Percentiles rank a stretch among this genome's conserved stretches.
phyloP scores from a whole-genome alignment of 73 alveolate species.

The Stentor roeselii region DNA sequence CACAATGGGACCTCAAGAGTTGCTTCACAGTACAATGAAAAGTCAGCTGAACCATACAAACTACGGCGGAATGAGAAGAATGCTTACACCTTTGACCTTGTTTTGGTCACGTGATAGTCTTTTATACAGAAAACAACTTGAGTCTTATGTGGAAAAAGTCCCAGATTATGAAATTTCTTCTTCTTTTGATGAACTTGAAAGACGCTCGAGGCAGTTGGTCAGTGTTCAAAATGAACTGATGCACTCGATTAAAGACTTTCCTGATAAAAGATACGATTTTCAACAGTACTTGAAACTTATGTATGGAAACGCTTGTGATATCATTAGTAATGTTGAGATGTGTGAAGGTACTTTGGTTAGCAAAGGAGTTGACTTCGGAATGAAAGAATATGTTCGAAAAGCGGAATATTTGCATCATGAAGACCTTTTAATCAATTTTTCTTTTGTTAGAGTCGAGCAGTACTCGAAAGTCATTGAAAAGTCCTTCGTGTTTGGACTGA shows the following conservation, averaged over 20 bases:
- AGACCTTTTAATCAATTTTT: background rate
- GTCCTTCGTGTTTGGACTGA: background rate
- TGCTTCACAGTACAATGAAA: background rate
- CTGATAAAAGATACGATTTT: too few species aligned
- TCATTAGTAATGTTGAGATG: too few species aligned
- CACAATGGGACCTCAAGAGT: background rate
- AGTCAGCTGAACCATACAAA: background rate
- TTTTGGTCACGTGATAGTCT: background rate
- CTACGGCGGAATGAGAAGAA: background rate
- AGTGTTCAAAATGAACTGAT: background rate
- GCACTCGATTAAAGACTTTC: background rate
- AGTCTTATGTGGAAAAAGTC: background rate
- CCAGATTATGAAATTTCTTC: background rate
- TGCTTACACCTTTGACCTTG: background rate
- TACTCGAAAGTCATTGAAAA: background rate
- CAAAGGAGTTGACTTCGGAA: background rate
- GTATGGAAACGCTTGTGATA: background rate
- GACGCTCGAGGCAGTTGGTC: background rate
- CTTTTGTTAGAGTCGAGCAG: background rate
- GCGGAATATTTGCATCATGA: background rate
- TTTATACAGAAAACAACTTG: too few species aligned
- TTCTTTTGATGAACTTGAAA: background rate
- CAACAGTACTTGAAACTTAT: background rate
- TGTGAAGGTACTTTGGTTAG: background rate
- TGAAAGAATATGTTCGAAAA: background rate